phyloP scores from a whole-genome alignment of 495 filamentous ascomycete species.

The Penicillium malachiteum region DNA sequence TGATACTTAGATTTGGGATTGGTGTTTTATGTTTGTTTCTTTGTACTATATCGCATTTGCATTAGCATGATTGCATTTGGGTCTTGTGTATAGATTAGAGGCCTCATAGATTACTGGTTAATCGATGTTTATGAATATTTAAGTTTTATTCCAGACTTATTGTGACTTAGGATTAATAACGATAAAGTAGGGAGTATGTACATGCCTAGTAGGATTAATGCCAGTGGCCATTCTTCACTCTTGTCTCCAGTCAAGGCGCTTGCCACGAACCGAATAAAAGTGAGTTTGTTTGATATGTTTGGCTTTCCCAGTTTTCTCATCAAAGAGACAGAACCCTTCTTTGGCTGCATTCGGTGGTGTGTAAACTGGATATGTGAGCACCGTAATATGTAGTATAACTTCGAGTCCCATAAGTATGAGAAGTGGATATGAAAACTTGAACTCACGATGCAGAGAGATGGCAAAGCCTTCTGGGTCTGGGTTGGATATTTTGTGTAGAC shows the following conservation, averaged over 20 bases:
- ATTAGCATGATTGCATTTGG: too few relatives aligned
- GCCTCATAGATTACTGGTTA: constrained; percentile 16
- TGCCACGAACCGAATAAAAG: constrained; percentile 50
- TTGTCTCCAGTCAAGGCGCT: constrained; percentile 11
- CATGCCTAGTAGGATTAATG: too few relatives aligned
- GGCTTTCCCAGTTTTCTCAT: constrained; percentile 68
- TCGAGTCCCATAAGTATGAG: not conserved
- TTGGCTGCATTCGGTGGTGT: constrained; percentile 84
- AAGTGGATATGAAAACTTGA: constrained; percentile 15
- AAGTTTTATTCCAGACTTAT: too few relatives aligned
- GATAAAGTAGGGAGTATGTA: too few relatives aligned
- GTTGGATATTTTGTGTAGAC: constrained; percentile 81
- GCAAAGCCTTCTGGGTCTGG: constrained; percentile 67
- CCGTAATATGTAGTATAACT: too few relatives aligned
- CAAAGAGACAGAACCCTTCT: constrained; percentile 71
- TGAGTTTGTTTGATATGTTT: constrained; percentile 66
- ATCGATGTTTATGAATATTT: constrained; percentile 5
- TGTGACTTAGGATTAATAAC: too few relatives aligned
- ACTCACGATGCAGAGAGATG: constrained; percentile 80
- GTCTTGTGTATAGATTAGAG: constrained; percentile 10
- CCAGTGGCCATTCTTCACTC: too few relatives aligned
- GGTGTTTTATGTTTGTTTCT: not conserved
- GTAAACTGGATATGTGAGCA: constrained; percentile 57
- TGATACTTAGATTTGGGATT: constrained; percentile 14
- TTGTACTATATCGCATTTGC: constrained; percentile 1